Percentiles rank a stretch among this genome's conserved stretches.
Evolutionary conservation across 2,329 filamentous ascomycete genomes (phyloP).

Genomic region (Coniochaeta prunicola): DNA sequence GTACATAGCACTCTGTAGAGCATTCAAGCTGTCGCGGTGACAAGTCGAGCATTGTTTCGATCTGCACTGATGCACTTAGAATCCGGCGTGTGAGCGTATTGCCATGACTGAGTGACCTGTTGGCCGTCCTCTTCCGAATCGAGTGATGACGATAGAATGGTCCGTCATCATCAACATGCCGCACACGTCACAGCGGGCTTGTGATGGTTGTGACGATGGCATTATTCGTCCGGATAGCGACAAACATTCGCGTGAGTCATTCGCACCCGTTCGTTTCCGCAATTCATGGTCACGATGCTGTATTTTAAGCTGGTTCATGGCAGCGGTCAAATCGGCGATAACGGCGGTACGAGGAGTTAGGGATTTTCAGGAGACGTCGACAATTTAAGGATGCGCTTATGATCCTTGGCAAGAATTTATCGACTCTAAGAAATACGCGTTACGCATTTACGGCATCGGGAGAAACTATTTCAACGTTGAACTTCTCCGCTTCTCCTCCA

Average conservation of each 20-base stretch:
- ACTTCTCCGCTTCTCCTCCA: not conserved
- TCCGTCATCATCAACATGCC: too few relatives aligned
- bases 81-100: too few relatives aligned
- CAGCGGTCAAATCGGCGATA: not conserved
- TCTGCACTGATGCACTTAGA: too few relatives aligned
- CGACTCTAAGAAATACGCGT: not conserved
- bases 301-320: not conserved
- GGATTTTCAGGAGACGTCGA: not conserved
- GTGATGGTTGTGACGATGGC: too few relatives aligned
- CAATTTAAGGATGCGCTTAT: not conserved
- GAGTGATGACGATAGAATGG: too few relatives aligned
- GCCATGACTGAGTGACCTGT: too few relatives aligned
- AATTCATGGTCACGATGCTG: not conserved
- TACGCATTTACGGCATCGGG: not conserved
- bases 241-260: not conserved
- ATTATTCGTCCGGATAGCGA: too few relatives aligned
- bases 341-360: not conserved
- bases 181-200: too few relatives aligned
- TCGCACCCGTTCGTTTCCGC: not conserved
- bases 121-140: too few relatives aligned
- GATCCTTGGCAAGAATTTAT: not conserved
- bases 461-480: not conserved
- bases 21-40: not conserved
- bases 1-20: not conserved
- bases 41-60: too few relatives aligned